phyloP scores from a whole-genome alignment of 2,329 filamentous ascomycete genomes.

The Microcera coccophila region DNA sequence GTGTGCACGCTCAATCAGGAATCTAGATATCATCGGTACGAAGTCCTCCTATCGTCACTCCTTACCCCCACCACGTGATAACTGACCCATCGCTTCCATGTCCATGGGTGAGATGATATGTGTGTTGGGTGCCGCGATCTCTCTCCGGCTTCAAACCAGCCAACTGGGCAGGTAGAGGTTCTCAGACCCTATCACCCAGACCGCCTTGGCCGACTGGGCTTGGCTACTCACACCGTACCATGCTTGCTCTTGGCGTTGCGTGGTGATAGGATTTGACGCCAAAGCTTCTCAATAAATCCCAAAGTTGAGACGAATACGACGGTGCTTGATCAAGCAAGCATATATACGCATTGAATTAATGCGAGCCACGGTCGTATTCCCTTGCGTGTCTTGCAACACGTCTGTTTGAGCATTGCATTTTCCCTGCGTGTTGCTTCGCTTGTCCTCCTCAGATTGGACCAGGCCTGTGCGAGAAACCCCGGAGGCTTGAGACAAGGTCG shows the following conservation, averaged over 20 bases:
- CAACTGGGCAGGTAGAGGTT: conserved; percentile 2
- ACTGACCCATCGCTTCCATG: conserved; percentile 2
- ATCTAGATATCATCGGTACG: too few species aligned
- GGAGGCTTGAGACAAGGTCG: conserved; percentile 22
- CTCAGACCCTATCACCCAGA: conserved; percentile 9
- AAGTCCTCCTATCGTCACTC: too few species aligned
- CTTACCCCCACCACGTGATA: conserved; percentile 1
- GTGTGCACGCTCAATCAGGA: too few species aligned
- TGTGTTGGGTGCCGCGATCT: conserved; percentile 5
- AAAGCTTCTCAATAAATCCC: too few species aligned
- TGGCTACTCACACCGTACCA: not conserved
- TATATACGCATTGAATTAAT: too few species aligned
- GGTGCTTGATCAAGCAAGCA: too few species aligned
- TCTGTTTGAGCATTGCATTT: not conserved
- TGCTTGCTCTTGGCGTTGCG: too few species aligned
- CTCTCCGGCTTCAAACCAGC: not conserved
- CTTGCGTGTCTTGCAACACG: too few species aligned
- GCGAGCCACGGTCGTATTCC: too few species aligned
- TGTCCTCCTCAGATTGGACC: not conserved
- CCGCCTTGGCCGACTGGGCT: conserved; percentile 6
- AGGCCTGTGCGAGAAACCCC: conserved; percentile 10
- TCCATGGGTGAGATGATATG: conserved; percentile 2
- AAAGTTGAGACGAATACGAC: too few species aligned
- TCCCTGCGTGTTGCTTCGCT: not conserved
- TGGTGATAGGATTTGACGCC: too few species aligned